These are phyloP conservation scores for Cruciata laevipes DNA, from an alignment of 257 asterid species.

Conservation along the genomic window DNA sequence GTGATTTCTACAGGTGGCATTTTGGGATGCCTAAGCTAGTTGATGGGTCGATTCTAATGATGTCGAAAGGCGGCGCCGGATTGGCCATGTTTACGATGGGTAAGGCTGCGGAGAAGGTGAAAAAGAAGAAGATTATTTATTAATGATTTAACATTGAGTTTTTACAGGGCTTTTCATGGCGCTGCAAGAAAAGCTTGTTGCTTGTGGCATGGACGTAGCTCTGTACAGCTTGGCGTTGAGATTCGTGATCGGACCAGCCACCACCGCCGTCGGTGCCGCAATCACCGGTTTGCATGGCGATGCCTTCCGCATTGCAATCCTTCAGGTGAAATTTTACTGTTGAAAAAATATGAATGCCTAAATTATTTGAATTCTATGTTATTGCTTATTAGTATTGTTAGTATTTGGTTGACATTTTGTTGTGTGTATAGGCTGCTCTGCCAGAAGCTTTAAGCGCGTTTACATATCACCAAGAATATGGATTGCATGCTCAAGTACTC, in stretches of 20 bases:
- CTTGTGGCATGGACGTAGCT: constrained; percentile 41
- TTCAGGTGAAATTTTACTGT: constrained; percentile 53
- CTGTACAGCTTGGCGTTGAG: constrained; percentile 44
- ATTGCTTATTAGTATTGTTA: too few species aligned
- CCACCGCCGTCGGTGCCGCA: constrained; percentile 38
- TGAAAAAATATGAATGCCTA: too few species aligned
- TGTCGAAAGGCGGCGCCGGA: constrained; percentile 75
- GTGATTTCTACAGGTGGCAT: constrained; percentile 45
- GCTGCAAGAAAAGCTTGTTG: constrained; percentile 50
- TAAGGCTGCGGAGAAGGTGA: neutral
- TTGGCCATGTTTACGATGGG: constrained; percentile 67
- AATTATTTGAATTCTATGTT: too few species aligned
- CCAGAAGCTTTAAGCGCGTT: constrained; percentile 47
- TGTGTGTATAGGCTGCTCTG: constrained; percentile 36
- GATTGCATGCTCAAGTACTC: constrained; percentile 45
- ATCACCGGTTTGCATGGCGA: constrained; percentile 46
- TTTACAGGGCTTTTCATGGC: constrained; percentile 74
- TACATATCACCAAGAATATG: constrained; percentile 49
- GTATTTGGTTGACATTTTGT: too few species aligned
- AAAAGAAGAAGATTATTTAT: too few species aligned
- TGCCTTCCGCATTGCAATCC: constrained; percentile 35
- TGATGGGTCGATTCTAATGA: constrained; percentile 55
- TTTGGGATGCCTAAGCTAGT: constrained; percentile 48
- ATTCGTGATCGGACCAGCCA: constrained; percentile 49
- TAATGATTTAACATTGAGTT: neutral